A percentile compares a stretch with the other conserved stretches of the same genome.
phyloP scores from a whole-genome alignment of 176 grass and related monocot genomes.

The Musa beccarii region DNA sequence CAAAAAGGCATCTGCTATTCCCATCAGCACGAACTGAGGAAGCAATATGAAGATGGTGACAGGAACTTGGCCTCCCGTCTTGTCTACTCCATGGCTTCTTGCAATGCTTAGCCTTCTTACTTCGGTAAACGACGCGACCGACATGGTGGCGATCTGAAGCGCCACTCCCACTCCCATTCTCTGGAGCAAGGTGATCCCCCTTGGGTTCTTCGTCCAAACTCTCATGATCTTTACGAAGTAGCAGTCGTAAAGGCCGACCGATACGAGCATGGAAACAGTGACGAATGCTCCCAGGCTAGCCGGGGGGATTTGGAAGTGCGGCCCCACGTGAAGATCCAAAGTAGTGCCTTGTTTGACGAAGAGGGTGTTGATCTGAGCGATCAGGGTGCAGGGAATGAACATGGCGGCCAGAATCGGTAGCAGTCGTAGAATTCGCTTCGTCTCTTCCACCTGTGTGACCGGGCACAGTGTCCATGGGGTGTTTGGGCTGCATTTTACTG shows the following conservation, averaged over 20 bases:
- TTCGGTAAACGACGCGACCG: slow-evolving; percentile 32
- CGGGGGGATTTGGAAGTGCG: slow-evolving; percentile 44
- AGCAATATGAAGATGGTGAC: slow-evolving; percentile 62
- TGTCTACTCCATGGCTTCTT: slow-evolving; percentile 11
- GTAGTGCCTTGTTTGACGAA: slow-evolving; percentile 65
- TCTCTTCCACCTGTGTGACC: slow-evolving; percentile 59
- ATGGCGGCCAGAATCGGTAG: slow-evolving; percentile 47
- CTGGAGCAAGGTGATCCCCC: slow-evolving; percentile 81
- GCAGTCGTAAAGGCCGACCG: slow-evolving; percentile 54
- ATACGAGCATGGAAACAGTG: slow-evolving; percentile 54
- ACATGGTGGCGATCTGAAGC: slow-evolving; percentile 56
- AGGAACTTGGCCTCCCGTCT: slow-evolving; percentile 19
- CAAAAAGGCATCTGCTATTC: slow-evolving; percentile 53
- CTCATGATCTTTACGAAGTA: slow-evolving; percentile 31
- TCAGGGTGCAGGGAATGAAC: slow-evolving; percentile 58
- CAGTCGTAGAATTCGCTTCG: slow-evolving; percentile 56
- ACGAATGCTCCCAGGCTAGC: slow-evolving; percentile 51
- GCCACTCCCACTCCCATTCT: slow-evolving; percentile 48
- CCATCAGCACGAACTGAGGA: slow-evolving; percentile 83
- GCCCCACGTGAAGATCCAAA: slow-evolving; percentile 45
- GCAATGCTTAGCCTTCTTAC: slow-evolving; percentile 37
- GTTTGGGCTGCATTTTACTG: slow-evolving; percentile 21
- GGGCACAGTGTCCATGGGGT: slow-evolving; percentile 40
- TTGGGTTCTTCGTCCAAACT: slow-evolving; percentile 51
- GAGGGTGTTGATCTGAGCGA: slow-evolving; percentile 62